A percentile compares a stretch with the other conserved stretches of the same genome.
Evolutionary conservation across 495 filamentous ascomycete species (phyloP).

Genomic region (Penicillium argentinense): DNA sequence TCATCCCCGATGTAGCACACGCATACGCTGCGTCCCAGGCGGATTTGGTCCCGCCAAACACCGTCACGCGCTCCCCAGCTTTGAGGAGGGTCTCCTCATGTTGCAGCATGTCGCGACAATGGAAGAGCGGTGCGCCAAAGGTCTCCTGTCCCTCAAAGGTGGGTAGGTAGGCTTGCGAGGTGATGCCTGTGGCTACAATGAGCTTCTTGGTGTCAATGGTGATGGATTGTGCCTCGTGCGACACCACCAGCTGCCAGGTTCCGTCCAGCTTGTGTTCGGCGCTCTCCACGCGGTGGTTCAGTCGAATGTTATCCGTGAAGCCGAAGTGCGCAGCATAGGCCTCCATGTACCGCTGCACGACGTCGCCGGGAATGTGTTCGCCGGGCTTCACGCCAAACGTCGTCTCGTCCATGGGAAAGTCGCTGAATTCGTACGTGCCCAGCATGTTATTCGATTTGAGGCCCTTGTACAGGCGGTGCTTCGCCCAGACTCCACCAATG

Average conservation of each 20-base stretch:
- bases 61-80: conserved; percentile 43
- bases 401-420: conserved; percentile 67
- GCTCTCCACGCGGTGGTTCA: conserved; percentile 50
- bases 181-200: conserved; percentile 69
- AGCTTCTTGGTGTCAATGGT: conserved; percentile 56
- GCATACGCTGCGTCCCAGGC: conserved; percentile 75
- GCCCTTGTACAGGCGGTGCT: conserved; percentile 62
- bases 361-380: conserved; percentile 67
- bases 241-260: conserved; percentile 41
- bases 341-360: conserved; percentile 66
- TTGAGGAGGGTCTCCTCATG: conserved; percentile 36
- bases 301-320: conserved; percentile 53
- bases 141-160: conserved; percentile 45
- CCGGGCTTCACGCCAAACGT: conserved; percentile 59
- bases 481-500: conserved; percentile 71
- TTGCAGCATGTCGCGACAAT: conserved; percentile 57
- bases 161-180: conserved; percentile 59
- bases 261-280: conserved; percentile 46
- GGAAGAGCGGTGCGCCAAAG: conserved; percentile 62
- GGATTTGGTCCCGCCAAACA: conserved; percentile 74
- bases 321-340: conserved; percentile 60
- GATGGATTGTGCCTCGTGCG: conserved; percentile 5
- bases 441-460: conserved; percentile 65
- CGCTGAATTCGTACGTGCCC: conserved; percentile 68
- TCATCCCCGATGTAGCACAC: conserved; percentile 60